Evolutionary conservation across 495 filamentous ascomycete species (phyloP).

Genomic region (Penicillium psychrofluorescens): DNA sequence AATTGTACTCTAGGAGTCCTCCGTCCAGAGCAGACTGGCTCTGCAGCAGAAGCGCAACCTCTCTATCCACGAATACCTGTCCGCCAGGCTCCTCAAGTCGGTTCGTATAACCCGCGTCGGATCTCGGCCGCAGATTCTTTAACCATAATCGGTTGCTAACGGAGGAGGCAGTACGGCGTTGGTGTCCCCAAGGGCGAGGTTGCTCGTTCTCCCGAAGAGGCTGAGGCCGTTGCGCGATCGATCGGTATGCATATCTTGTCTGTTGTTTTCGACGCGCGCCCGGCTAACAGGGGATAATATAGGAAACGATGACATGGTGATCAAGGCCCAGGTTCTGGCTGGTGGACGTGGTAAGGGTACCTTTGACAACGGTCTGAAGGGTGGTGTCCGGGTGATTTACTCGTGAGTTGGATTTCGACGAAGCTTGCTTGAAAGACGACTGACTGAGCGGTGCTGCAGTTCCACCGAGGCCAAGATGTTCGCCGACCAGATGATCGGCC

Average conservation of each 20-base stretch:
- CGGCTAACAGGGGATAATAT: neutral
- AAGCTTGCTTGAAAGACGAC: neutral
- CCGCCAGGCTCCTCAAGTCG: slow-evolving; percentile 77
- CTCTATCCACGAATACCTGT: slow-evolving; percentile 96
- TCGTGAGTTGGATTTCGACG: slow-evolving; percentile 49
- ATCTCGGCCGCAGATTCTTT: slow-evolving; percentile 13
- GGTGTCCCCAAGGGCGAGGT: slow-evolving; percentile 84
- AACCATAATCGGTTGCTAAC: slow-evolving; percentile 17
- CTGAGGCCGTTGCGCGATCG: slow-evolving; percentile 80
- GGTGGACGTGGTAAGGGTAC: slow-evolving; percentile 94
- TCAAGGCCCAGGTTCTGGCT: slow-evolving; percentile 98
- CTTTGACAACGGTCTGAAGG: slow-evolving; percentile 98
- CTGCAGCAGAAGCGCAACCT: slow-evolving; percentile 76
- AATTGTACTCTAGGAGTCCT: slow-evolving; percentile 31
- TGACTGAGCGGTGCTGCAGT: slow-evolving; percentile 30
- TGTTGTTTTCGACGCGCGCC: slow-evolving; percentile 4
- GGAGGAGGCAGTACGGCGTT: slow-evolving; percentile 70
- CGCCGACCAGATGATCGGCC: slow-evolving; percentile 97
- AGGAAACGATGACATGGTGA: slow-evolving; percentile 94
- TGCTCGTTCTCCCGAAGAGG: slow-evolving; percentile 75
- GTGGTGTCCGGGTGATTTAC: slow-evolving; percentile 97
- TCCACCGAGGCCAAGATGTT: slow-evolving; percentile 92
- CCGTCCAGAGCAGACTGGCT: slow-evolving; percentile 39
- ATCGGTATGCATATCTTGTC: slow-evolving; percentile 50
- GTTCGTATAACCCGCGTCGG: slow-evolving; percentile 41